phyloP scores from a whole-genome alignment of 78 protist species.

The Anaeramoeba flamelloides region DNA sequence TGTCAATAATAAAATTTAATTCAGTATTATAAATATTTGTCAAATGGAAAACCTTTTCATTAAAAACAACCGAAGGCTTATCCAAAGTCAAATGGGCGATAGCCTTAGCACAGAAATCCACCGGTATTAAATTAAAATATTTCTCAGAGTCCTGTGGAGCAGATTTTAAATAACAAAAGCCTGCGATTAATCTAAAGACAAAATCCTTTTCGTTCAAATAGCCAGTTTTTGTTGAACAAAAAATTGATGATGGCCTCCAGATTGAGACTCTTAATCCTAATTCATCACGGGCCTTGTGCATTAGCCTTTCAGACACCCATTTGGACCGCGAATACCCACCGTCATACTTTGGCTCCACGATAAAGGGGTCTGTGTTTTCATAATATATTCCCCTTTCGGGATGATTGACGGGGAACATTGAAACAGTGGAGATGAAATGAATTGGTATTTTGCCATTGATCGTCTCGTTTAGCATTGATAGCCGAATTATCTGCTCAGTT shows the following conservation, averaged over 20 bases:
- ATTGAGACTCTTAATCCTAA: not conserved
- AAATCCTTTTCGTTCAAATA: not conserved
- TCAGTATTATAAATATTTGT: not conserved
- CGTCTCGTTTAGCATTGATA: not conserved
- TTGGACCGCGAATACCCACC: not conserved
- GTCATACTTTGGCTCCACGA: not conserved
- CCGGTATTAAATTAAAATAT: not conserved
- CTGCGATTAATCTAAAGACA: not conserved
- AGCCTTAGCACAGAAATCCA: not conserved
- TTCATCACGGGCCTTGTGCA: not conserved
- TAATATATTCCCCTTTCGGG: too few species aligned
- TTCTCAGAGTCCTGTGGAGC: not conserved
- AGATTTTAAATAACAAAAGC: not conserved
- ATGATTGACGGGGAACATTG: not conserved
- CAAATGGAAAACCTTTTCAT: not conserved
- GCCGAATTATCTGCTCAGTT: not conserved
- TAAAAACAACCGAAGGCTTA: not conserved
- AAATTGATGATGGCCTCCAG: not conserved
- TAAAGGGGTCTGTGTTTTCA: not conserved
- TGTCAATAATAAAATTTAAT: not conserved
- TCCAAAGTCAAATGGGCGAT: not conserved
- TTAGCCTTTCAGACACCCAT: not conserved
- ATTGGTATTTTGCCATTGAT: not conserved
- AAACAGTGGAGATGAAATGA: not conserved
- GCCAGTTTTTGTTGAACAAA: not conserved